phyloP scores from a whole-genome alignment of 257 asterid genomes.

The Handroanthus guayacan region DNA sequence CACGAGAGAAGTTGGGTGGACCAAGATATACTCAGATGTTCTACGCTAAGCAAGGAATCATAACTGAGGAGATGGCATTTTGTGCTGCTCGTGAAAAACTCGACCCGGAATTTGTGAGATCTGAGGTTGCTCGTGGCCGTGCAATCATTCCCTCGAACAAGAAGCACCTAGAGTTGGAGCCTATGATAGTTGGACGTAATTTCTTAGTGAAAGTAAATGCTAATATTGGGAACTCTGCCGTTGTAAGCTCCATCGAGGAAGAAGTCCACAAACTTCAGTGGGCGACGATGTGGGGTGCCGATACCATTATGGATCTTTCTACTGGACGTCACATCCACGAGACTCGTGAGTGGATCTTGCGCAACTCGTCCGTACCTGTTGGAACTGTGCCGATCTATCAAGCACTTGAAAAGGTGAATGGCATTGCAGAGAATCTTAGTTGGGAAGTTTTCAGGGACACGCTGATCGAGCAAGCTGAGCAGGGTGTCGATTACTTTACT shows the following conservation, averaged over 20 bases:
- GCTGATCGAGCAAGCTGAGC: constrained; percentile 95
- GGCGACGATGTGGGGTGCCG: constrained; percentile 99
- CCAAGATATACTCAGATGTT: constrained; percentile 92
- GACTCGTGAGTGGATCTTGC: constrained; percentile 97
- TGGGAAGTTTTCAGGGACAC: constrained; percentile 96
- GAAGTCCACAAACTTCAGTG: constrained; percentile 98
- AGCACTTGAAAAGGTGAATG: constrained; percentile 91
- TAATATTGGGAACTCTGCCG: constrained; percentile 94
- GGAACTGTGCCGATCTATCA: constrained; percentile 98
- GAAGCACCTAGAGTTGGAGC: constrained; percentile 91
- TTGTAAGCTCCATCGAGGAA: constrained; percentile 93
- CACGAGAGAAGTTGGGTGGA: constrained; percentile 78
- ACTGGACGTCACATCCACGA: constrained; percentile 96
- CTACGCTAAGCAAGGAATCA: constrained; percentile 91
- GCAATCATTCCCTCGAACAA: constrained; percentile 97
- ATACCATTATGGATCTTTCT: constrained; percentile 95
- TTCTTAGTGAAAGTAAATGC: constrained; percentile 96
- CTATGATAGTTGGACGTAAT: constrained; percentile 93
- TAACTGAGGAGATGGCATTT: constrained; percentile 92
- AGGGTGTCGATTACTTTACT: constrained; percentile 96
- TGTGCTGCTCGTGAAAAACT: constrained; percentile 95
- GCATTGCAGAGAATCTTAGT: constrained; percentile 86
- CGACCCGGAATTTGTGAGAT: constrained; percentile 89
- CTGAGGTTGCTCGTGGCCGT: constrained; percentile 98
- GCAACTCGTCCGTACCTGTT: constrained; percentile 92